Conservation (phyloP, 2,329 filamentous ascomycete genomes). For the Mycogone perniciosa region DNA sequence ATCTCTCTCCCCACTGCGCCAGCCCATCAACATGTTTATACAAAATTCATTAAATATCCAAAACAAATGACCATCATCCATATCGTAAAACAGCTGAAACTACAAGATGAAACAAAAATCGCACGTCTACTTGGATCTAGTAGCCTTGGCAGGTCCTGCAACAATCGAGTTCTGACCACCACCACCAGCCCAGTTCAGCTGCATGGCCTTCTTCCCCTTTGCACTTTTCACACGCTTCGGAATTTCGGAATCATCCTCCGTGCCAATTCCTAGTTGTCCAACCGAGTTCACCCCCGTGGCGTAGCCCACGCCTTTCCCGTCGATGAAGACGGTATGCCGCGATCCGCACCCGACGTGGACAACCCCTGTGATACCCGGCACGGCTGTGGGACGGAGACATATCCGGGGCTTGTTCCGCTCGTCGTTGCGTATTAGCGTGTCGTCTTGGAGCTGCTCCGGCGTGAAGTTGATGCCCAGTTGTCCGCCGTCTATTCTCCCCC, state of each 20-base stretch:
- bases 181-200: background rate
- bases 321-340: background rate
- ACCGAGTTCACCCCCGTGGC: background rate
- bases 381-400: background rate
- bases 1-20: no score
- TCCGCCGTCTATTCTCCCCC: conserved; percentile 38
- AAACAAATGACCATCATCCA: no score
- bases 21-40: no score
- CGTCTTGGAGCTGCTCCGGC: background rate
- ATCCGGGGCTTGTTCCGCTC: background rate
- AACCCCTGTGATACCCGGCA: background rate
- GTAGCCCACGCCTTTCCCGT: background rate
- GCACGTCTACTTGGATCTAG: no score
- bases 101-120: no score
- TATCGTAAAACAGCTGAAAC: no score
- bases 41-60: no score
- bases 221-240: background rate
- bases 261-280: background rate
- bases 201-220: background rate
- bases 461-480: conserved; percentile 20
- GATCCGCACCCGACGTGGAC: conserved; percentile 1
- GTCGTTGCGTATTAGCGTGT: background rate
- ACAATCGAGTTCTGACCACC: conserved; percentile 1
- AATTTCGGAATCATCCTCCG: background rate
- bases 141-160: background rate